phyloP scores from a whole-genome alignment of 1,284 basidiomycete genomes.

The Cutaneotrichosporon sp. region DNA sequence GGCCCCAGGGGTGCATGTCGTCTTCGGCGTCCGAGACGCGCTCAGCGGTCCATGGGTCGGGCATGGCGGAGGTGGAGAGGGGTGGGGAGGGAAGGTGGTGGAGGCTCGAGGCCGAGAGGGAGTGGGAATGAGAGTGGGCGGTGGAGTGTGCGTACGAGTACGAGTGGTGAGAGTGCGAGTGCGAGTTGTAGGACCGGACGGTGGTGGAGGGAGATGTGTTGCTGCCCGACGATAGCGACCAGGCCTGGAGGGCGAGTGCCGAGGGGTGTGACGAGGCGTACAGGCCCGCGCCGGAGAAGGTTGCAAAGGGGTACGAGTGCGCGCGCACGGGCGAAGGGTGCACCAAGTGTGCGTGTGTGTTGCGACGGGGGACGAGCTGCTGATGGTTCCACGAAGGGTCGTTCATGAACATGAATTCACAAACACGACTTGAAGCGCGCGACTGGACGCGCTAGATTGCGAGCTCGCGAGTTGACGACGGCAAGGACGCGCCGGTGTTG shows the following conservation, averaged over 20 bases:
- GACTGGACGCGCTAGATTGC: too few relatives aligned
- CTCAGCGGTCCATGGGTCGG: slow-evolving; percentile 21
- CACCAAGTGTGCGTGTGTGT: slow-evolving; percentile 17
- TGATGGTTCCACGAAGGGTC: neutral
- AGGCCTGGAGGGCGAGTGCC: slow-evolving; percentile 5
- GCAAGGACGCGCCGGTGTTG: too few relatives aligned
- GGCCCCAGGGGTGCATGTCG: slow-evolving; percentile 10
- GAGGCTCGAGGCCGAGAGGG: slow-evolving; percentile 9
- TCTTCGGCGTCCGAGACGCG: slow-evolving; percentile 13
- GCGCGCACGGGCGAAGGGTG: slow-evolving; percentile 29
- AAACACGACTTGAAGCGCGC: neutral
- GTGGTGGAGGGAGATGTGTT: slow-evolving; percentile 3
- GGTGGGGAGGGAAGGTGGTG: slow-evolving; percentile 26
- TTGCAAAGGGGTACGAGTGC: slow-evolving; percentile 21
- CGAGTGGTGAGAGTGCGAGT: neutral
- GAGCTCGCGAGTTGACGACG: too few relatives aligned
- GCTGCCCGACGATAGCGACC: neutral
- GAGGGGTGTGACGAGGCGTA: slow-evolving; percentile 1
- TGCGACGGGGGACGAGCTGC: slow-evolving; percentile 2
- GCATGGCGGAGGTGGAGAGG: slow-evolving; percentile 22
- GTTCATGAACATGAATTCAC: slow-evolving; percentile 2
- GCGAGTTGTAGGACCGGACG: slow-evolving; percentile 8
- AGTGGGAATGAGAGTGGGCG: slow-evolving; percentile 4
- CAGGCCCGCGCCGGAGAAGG: slow-evolving; percentile 2
- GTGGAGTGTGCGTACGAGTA: slow-evolving; percentile 6